Base-by-base conservation (phyloP, 495 filamentous ascomycete species). In the Neurospora tetrasperma region DNA sequence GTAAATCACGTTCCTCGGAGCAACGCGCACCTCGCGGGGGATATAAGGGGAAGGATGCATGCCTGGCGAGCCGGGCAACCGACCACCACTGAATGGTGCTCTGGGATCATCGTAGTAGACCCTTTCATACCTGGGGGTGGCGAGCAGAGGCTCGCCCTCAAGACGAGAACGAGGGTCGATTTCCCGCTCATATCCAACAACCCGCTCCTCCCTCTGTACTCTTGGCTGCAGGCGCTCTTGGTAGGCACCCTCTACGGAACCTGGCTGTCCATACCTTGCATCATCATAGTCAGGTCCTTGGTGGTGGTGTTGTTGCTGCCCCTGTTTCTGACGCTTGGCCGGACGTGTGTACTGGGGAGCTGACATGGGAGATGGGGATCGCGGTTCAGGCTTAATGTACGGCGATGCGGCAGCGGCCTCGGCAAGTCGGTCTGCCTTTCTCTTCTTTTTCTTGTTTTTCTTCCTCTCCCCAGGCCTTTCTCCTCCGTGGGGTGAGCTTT, bases 381-480 rank as follows among this genome's bases (percentile, higher is more conserved):
- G 85, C 9, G 94, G 94, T 79, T 98, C 94, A 74, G 91, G 87
- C 78, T 98, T 98, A 78, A 98, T 94, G 76, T 88, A 88, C 9
- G 91, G 86, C 38, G 84, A 86, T 14, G 76, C 81, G 6, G 79
- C 78, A 16, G 74, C 71, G 46, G 73, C 38, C 72, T 81, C 85
- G 74, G 74, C 79, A 76, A 80, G 78, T 75, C 76, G 72, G 42
- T 84, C 84, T 35, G 81, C 80, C 78, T 84, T 86, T 76, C 82
- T 85, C 75, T 85, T 85, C 75, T 85, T 86, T 43, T 85, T 85
- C 73, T 84, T 86, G 75, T 86, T 88, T 72, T 84, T 86, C 69
- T 83, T 83, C 71, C 79, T 84, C 54, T 79, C 85, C 70, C 81
- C 80, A 41, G 77, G 80, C 44, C 73, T n/a, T 46, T 77, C 79